Base-by-base conservation (phyloP, 163 green algal genomes). In the Chloroidium sp. region DNA sequence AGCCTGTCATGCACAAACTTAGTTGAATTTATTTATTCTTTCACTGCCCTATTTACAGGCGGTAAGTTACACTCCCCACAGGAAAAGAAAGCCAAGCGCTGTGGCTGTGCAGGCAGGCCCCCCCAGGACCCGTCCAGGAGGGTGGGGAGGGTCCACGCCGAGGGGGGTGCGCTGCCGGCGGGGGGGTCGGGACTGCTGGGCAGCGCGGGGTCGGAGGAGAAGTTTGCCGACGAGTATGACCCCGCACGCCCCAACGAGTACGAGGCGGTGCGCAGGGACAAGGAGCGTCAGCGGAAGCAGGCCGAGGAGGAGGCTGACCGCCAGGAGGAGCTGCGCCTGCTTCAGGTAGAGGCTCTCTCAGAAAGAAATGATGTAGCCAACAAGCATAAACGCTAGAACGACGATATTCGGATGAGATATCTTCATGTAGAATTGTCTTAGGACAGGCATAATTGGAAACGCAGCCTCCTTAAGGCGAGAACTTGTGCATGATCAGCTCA, bases 221-320 rank as follows among this genome's bases (percentile, higher is more conserved):
- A 81, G 58, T 6, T 8, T 76, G 69, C 60, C 75, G 89, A 97
- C 57, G 92, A 96, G 84, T 97, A 97, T 78, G 93, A 97, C 82
- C 93, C 93, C 0, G 87, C 90, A 6, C 87, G 85, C 4, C 93
- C 93, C 1, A 97, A 97, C 76, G 92, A 96, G 74, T 97, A 95
- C 76, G 91, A 96, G 12, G 88, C 90, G 62, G 89, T 97, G 59
- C 69, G 80, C 1, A 62, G 78, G 0, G n/a, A 77, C 14, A 81
- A 84, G 57, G 85, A 92, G 76, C 59, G 62, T 59, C 78, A 85
- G 83, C 90, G 91, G 69, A 75, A 79, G n/a, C 90, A 93, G 74
- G 87, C 90, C 6, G 88, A 79, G 62, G 82, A 88, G 79, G 85
- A 88, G 36, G 36, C 36, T 36, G 36, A 36, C 36, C 36, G 36